phyloP scores from a whole-genome alignment of 108 stramenopile genomes.

The Cyclotella baltica region DNA sequence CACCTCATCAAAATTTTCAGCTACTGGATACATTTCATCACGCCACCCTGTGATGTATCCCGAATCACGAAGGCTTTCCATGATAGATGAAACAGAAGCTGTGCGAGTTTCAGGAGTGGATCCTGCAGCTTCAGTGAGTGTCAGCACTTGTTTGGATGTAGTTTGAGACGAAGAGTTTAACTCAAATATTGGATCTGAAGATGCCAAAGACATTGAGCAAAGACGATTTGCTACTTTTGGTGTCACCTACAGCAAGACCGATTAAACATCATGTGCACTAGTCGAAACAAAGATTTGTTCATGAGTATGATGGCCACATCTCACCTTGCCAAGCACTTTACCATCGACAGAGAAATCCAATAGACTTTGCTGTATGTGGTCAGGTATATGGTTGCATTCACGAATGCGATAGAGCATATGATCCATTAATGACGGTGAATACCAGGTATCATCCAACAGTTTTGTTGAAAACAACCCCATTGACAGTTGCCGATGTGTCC shows the following conservation, averaged over 20 bases:
- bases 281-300: background rate
- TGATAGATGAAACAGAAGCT: conserved; percentile 63
- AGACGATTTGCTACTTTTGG: conserved; percentile 63
- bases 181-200: conserved; percentile 14
- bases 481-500: background rate
- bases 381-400: conserved; percentile 64
- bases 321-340: conserved; percentile 66
- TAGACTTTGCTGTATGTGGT: conserved; percentile 51
- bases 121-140: conserved; percentile 56
- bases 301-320: background rate
- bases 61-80: conserved; percentile 54
- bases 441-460: conserved; percentile 9
- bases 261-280: background rate
- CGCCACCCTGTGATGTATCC: conserved; percentile 87
- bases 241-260: conserved; percentile 3
- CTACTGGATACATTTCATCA: conserved; percentile 80
- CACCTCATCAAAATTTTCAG: conserved; percentile 61
- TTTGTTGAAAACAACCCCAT: background rate
- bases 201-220: conserved; percentile 23
- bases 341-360: conserved; percentile 74
- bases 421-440: conserved; percentile 53
- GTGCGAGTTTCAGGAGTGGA: conserved; percentile 63
- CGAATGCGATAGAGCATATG: conserved; percentile 81
- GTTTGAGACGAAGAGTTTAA: background rate
- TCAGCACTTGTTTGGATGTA: conserved; percentile 30